Evolutionary conservation across 768 basidiomycete species (phyloP).

Genomic region (Termitomyces sp.): DNA sequence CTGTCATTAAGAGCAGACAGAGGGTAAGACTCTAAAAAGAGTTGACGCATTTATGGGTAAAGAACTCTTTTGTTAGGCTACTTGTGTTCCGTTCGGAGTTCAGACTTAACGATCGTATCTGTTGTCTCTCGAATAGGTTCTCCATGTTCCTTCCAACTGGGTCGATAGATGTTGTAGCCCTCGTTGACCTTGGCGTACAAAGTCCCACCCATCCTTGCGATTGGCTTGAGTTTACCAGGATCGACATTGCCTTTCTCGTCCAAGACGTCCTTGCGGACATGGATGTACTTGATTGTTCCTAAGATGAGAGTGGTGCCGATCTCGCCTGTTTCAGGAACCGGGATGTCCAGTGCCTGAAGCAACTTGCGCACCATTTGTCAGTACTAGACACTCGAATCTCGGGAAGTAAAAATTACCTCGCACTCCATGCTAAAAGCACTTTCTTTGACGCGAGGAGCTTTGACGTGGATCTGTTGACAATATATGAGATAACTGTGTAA

Average conservation of each 20-base stretch:
- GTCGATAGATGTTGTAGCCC: conserved; percentile 54
- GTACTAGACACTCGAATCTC: conserved; percentile 9
- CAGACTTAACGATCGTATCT: not conserved
- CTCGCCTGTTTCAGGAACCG: conserved; percentile 28
- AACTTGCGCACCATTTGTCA: conserved; percentile 30
- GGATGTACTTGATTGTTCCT: conserved; percentile 50
- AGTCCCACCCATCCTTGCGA: conserved; percentile 50
- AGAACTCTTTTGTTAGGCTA: too few species aligned
- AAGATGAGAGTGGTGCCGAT: conserved; percentile 40
- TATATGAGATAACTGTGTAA: not conserved
- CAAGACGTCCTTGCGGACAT: conserved; percentile 52
- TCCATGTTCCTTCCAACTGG: conserved; percentile 36
- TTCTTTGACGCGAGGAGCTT: conserved; percentile 54
- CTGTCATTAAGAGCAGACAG: too few species aligned
- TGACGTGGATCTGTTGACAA: conserved; percentile 33
- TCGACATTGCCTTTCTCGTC: conserved; percentile 37
- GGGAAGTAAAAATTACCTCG: conserved; percentile 26
- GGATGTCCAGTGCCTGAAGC: conserved; percentile 35
- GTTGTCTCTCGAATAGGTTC: conserved; percentile 2
- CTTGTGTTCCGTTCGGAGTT: not conserved
- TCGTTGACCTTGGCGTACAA: conserved; percentile 34
- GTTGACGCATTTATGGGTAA: not conserved
- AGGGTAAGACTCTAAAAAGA: too few species aligned
- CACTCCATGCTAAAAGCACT: conserved; percentile 64
- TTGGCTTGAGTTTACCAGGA: conserved; percentile 39